Percentiles rank a stretch among this genome's conserved stretches.
Conservation (phyloP, 805 yeast species). For the Sugiyamaella valdiviana region DNA sequence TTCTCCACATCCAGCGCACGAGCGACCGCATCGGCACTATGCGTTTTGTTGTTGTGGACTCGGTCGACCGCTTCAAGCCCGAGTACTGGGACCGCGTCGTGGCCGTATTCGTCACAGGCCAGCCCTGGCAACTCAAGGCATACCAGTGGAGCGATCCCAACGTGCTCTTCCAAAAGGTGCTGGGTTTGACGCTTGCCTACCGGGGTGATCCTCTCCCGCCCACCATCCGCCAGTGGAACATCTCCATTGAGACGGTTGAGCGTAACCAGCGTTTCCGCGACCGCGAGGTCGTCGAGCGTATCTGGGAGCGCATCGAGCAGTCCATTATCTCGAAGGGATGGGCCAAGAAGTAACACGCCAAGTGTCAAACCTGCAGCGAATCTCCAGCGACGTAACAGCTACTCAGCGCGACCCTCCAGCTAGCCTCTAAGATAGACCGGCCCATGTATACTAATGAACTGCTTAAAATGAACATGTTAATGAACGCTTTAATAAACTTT, state of each 20-base stretch:
- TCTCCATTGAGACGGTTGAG: constrained; percentile 69
- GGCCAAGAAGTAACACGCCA: constrained; percentile 16
- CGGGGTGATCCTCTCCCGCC: constrained; percentile 75
- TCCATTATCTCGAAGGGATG: constrained; percentile 65
- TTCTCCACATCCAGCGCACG: constrained; percentile 49
- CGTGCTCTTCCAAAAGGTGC: constrained; percentile 69
- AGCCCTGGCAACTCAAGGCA: constrained; percentile 89
- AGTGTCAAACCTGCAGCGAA: too few species aligned
- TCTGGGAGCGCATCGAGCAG: constrained; percentile 81
- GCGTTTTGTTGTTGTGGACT: constrained; percentile 76
- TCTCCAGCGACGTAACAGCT: too few species aligned
- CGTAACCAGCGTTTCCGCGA: constrained; percentile 81
- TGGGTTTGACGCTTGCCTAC: constrained; percentile 74
- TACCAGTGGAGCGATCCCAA: constrained; percentile 82
- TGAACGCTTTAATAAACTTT: too few species aligned
- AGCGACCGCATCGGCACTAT: constrained; percentile 55
- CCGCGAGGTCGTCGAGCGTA: constrained; percentile 72
- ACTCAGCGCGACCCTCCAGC: too few species aligned
- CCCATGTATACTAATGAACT: neutral
- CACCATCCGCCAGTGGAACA: constrained; percentile 81
- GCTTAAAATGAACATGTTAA: neutral
- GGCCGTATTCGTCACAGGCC: constrained; percentile 95
- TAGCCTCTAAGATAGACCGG: too few species aligned
- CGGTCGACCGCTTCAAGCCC: constrained; percentile 82
- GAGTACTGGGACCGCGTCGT: constrained; percentile 98